Conservation (phyloP, 208 protist species). For the Leishmania turanica region DNA sequence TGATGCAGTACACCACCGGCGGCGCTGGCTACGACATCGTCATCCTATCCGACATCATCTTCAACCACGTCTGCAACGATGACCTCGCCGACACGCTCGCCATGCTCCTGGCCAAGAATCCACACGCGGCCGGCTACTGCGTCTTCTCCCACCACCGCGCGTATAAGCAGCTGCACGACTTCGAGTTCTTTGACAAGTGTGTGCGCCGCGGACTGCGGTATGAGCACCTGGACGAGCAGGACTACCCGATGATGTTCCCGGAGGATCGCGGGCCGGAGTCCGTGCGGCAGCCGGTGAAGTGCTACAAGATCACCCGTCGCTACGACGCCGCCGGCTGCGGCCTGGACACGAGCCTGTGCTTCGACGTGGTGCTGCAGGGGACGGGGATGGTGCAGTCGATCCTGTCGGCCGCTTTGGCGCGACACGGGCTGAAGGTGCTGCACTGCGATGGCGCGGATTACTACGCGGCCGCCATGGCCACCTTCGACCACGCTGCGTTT, state of each 20-base stretch:
- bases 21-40: conserved; percentile 75
- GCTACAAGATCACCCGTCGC: conserved; percentile 68
- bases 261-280: conserved; percentile 80
- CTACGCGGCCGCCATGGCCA: conserved; percentile 80
- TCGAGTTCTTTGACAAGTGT: conserved; percentile 90
- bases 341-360: conserved; percentile 40
- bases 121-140: conserved; percentile 76
- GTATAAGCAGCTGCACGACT: conserved; percentile 81
- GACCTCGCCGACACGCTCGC: conserved; percentile 78
- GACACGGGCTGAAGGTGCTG: conserved; percentile 85
- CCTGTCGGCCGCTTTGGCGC: conserved; percentile 80
- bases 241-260: conserved; percentile 90
- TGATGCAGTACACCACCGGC: conserved; percentile 58
- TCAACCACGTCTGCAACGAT: conserved; percentile 92
- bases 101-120: conserved; percentile 40
- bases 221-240: conserved; percentile 78
- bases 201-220: conserved; percentile 68
- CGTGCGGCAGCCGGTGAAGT: conserved; percentile 83
- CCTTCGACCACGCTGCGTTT: conserved; percentile 45
- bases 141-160: conserved; percentile 92
- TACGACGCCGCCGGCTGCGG: conserved; percentile 57
- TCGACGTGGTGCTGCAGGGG: conserved; percentile 89
- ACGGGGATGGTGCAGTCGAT: conserved; percentile 89
- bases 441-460: conserved; percentile 87
- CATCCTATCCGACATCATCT: conserved; percentile 91